Base-by-base conservation (phyloP, 2,329 filamentous ascomycete genomes). In the Clonostachys chloroleuca region DNA sequence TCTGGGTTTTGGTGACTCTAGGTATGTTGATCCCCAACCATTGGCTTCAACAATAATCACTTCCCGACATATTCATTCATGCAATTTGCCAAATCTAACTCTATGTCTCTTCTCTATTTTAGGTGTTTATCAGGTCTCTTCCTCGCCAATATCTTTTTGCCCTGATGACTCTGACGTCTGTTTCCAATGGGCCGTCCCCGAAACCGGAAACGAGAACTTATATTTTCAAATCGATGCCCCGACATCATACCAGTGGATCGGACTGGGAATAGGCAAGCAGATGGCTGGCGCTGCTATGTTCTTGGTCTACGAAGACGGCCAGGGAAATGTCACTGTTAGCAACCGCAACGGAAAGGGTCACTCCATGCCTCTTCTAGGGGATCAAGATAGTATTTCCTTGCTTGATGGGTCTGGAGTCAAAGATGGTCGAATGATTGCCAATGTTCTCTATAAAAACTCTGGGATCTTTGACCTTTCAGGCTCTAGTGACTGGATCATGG, bases 221-320 rank as follows among this genome's bases (percentile, higher is more conserved):
- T 84, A 80, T 59, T 72, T 86, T 52, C 81, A 83, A 56, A 69
- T 86, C 47, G 65, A 65, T n/a, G 79, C 80, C 5, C 76, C 78
- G 2, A 68, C 69, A 3, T 65, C 64, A 6, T 77, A 77, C 57
- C 55, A 61, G 49, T 86, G 83, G 83, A 70, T 83, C 13, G 77
- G 70, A 9, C 66, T 85, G n/a, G 83, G 79, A 33, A 78, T 77
- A 34, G 83, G 83, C 42, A 54, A 57, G 0, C 49, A 52, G 40
- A 86, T 86, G 83, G 40, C 59, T 13, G 76, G 72, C 34, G 62
- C 81, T 44, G 76, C 81, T 58, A 83, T 86, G 48, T 84, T 86
- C 57, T 52, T 86, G 56, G 69, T 85, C 53, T 86, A 86, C 60
- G 64, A 77, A 42, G 71, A 82, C 52, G 78, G 79, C 49, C 52